Conservation (phyloP, 225 moss, liverwort and hornwort species). For the Polytrichum formosum region DNA sequence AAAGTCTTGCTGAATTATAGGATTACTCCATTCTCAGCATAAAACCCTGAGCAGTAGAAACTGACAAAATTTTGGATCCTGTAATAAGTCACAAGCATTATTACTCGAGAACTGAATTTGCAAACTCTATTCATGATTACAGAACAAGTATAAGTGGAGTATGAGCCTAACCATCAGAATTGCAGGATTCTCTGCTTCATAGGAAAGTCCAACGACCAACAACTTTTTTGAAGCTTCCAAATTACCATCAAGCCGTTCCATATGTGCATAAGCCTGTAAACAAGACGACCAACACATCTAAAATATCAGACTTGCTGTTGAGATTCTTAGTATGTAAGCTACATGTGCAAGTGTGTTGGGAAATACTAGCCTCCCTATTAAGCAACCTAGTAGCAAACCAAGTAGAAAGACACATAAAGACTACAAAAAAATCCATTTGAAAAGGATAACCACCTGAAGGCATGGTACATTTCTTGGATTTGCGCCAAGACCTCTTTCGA, state of each 20-base stretch:
- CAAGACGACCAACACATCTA: not conserved
- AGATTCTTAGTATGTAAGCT: not conserved
- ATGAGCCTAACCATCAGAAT: constrained; percentile 65
- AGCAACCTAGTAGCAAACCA: not conserved
- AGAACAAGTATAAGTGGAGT: too few species aligned
- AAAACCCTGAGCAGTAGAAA: too few species aligned
- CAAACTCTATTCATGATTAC: too few species aligned
- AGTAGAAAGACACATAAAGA: not conserved
- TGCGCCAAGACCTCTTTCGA: constrained; percentile 65
- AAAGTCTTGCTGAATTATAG: too few species aligned
- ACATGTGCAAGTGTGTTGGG: not conserved
- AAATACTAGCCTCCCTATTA: not conserved
- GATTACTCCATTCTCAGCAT: too few species aligned
- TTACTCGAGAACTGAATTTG: too few species aligned
- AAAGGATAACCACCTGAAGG: constrained; percentile 61
- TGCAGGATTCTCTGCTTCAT: constrained; percentile 65
- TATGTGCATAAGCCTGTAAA: constrained; percentile 79
- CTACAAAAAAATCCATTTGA: not conserved
- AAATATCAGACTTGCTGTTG: not conserved
- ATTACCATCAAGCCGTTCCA: constrained; percentile 77
- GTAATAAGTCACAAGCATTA: too few species aligned
- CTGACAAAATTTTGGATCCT: too few species aligned
- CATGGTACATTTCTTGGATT: constrained; percentile 66
- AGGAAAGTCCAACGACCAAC: constrained; percentile 36
- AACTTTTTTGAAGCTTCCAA: constrained; percentile 48